phyloP scores from a whole-genome alignment of 352 stramenopile species.

The Globisporangium viniferum region DNA sequence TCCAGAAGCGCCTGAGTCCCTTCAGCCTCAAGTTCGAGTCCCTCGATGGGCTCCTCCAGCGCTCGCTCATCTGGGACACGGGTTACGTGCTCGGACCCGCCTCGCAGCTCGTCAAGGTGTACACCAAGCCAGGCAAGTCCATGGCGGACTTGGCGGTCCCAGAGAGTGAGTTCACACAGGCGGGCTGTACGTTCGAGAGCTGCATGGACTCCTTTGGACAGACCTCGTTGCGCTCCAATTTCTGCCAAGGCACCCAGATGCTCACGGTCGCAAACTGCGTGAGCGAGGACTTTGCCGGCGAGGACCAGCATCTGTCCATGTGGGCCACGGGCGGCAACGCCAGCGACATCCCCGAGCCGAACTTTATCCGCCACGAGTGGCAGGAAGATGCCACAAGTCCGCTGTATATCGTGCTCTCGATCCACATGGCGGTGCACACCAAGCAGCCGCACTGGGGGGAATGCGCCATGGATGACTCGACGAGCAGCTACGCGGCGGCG shows the following conservation, averaged over 20 bases:
- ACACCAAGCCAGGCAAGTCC: conserved; percentile 22
- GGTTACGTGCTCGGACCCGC: conserved; percentile 27
- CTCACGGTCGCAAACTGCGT: conserved; percentile 26
- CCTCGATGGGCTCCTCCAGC: conserved; percentile 36
- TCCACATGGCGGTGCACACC: background rate
- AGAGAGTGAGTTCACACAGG: conserved; percentile 18
- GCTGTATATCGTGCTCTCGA: background rate
- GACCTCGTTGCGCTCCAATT: conserved; percentile 14
- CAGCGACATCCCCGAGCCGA: conserved; percentile 3
- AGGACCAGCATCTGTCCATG: conserved; percentile 19
- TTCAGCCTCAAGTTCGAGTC: conserved; percentile 19
- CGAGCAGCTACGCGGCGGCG: background rate
- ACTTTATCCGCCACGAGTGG: background rate
- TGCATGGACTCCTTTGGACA: conserved; percentile 21
- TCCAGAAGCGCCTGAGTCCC: conserved; percentile 17
- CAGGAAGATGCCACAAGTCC: background rate
- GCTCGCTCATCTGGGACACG: conserved; percentile 54
- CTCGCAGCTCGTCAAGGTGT: conserved; percentile 27
- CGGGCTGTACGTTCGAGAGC: conserved; percentile 14
- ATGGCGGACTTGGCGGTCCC: conserved; percentile 31
- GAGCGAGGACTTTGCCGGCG: conserved; percentile 11
- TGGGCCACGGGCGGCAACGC: conserved; percentile 16
- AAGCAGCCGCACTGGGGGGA: background rate
- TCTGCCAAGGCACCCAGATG: conserved; percentile 22
- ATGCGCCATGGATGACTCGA: background rate